Percentiles rank a stretch among this genome's conserved stretches.
Conservation (phyloP, 2,329 filamentous ascomycete genomes). For the Tolypocladium paradoxum region DNA sequence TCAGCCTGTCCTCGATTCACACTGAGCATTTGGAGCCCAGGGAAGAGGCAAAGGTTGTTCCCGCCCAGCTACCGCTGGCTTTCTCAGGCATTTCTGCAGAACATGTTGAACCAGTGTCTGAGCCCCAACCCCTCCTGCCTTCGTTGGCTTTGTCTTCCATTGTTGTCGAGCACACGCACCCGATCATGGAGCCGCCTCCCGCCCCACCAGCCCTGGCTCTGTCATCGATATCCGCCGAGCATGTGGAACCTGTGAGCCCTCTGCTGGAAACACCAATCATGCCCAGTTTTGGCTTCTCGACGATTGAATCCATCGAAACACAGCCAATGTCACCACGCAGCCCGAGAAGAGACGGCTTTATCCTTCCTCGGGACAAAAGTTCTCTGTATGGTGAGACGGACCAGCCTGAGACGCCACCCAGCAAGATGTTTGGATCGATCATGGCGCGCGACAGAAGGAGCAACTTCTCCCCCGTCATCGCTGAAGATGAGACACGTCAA, state of each 20-base stretch:
- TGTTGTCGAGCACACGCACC: constrained; percentile 19
- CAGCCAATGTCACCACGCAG: constrained; percentile 36
- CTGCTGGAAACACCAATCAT: constrained; percentile 10
- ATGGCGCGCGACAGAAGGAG: constrained; percentile 33
- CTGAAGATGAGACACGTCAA: constrained; percentile 54
- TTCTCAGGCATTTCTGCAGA: constrained; percentile 24
- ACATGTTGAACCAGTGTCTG: constrained; percentile 24
- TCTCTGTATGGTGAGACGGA: constrained; percentile 17
- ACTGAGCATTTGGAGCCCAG: constrained; percentile 22
- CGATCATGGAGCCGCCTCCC: constrained; percentile 9
- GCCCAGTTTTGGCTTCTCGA: constrained; percentile 30
- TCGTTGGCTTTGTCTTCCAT: constrained; percentile 19
- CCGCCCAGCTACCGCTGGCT: constrained; percentile 14
- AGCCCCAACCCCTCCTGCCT: constrained; percentile 12
- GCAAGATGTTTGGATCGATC: constrained; percentile 31
- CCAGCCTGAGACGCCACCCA: constrained; percentile 28
- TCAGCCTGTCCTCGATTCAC: constrained; percentile 20
- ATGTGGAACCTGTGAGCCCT: constrained; percentile 28
- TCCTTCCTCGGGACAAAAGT: constrained; percentile 38
- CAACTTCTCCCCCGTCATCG: constrained; percentile 37
- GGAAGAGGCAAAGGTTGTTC: constrained; percentile 14
- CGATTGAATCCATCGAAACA: constrained; percentile 34
- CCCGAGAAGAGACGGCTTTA: constrained; percentile 44
- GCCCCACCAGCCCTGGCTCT: constrained; percentile 20
- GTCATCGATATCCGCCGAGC: constrained; percentile 24